These are phyloP conservation scores for Plantago ovata DNA, from an alignment of 257 asterid genomes.

Conservation along the genomic window DNA sequence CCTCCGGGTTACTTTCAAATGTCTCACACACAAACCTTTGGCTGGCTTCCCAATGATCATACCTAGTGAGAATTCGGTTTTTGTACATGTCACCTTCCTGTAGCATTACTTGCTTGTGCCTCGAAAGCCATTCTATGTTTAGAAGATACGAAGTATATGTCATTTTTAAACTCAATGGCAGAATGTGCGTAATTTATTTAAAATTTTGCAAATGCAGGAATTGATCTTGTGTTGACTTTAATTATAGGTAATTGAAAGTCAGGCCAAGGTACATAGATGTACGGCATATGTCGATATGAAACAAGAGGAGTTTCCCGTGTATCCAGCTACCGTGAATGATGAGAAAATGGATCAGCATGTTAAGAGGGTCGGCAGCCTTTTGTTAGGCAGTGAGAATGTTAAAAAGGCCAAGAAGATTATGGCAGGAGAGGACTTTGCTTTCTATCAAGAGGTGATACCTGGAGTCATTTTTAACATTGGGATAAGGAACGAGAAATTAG, in stretches of 20 bases:
- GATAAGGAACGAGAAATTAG: slow-evolving; percentile 56
- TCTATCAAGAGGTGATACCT: slow-evolving; percentile 70
- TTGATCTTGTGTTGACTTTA: slow-evolving; percentile 2
- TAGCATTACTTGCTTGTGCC: too few relatives aligned
- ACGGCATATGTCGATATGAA: slow-evolving; percentile 50
- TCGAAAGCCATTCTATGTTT: too few relatives aligned
- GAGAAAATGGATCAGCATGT: slow-evolving; percentile 50
- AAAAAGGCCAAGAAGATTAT: slow-evolving; percentile 41
- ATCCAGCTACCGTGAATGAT: slow-evolving; percentile 73
- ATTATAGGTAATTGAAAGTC: slow-evolving; percentile 72
- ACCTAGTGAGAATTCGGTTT: too few relatives aligned
- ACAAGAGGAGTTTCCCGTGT: slow-evolving; percentile 42
- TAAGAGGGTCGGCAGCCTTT: slow-evolving; percentile 48
- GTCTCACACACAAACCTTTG: too few relatives aligned
- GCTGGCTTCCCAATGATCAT: too few relatives aligned
- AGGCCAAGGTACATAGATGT: slow-evolving; percentile 64
- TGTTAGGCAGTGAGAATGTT: slow-evolving; percentile 53
- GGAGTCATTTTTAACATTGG: slow-evolving; percentile 62
- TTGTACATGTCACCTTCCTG: too few relatives aligned
- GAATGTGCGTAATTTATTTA: too few relatives aligned
- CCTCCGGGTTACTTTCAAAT: too few relatives aligned
- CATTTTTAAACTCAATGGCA: too few relatives aligned
- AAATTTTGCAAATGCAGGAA: too few relatives aligned
- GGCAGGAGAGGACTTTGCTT: slow-evolving; percentile 90
- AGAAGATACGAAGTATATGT: too few relatives aligned